These are phyloP conservation scores for Gautieria morchelliformis DNA, from an alignment of 768 basidiomycete genomes.

Conservation along the genomic window DNA sequence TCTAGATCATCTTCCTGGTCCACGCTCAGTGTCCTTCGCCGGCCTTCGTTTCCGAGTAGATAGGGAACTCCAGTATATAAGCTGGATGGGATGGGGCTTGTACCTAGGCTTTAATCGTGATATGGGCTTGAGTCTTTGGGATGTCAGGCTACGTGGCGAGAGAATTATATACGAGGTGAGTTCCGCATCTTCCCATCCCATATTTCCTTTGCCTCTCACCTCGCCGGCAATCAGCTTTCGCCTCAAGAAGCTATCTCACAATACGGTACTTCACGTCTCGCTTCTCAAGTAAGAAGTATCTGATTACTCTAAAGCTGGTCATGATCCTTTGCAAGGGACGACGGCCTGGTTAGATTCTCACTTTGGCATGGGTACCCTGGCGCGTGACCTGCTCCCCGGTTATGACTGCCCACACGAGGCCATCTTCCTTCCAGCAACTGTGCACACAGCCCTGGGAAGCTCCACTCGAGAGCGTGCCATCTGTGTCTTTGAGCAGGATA, in stretches of 20 bases:
- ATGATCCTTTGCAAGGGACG: conserved; percentile 50
- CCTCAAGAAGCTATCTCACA: conserved; percentile 58
- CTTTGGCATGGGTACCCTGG: conserved; percentile 45
- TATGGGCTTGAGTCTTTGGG: conserved; percentile 56
- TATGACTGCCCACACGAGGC: conserved; percentile 62
- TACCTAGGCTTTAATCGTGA: conserved; percentile 57
- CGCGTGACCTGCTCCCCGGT: conserved; percentile 53
- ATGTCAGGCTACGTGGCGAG: conserved; percentile 47
- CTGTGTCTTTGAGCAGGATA: conserved; percentile 57
- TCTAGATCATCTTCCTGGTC: conserved; percentile 56
- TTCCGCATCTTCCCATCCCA: background rate
- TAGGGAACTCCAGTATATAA: conserved; percentile 39
- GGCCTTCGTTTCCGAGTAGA: conserved; percentile 52
- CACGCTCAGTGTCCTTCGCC: conserved; percentile 50
- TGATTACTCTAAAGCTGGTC: conserved; percentile 33
- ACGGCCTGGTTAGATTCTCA: conserved; percentile 56
- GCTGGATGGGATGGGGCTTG: conserved; percentile 60
- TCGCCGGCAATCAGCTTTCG: conserved; percentile 27
- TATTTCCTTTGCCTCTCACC: background rate
- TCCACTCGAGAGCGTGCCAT: conserved; percentile 43
- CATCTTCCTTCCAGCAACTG: conserved; percentile 49
- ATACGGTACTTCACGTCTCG: conserved; percentile 30
- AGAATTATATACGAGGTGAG: conserved; percentile 52
- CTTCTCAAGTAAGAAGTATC: background rate
- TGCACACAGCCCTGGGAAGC: conserved; percentile 35